These are phyloP conservation scores for Pythium vanterpoolii DNA, from an alignment of 352 stramenopile species.

Conservation along the genomic window DNA sequence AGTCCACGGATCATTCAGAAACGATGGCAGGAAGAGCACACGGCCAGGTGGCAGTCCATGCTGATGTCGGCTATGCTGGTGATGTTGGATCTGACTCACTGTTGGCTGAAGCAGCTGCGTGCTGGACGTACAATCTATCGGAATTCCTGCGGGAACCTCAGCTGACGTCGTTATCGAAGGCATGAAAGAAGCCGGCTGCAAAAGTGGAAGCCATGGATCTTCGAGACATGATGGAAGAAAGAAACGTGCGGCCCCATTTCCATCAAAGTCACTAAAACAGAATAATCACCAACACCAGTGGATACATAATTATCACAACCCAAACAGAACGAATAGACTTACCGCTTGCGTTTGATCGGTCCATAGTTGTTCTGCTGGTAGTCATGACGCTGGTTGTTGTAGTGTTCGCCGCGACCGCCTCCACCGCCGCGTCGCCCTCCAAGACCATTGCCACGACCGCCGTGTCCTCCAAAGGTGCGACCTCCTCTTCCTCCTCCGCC, in stretches of 20 bases:
- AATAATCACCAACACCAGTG: not conserved
- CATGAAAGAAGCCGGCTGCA: conserved; percentile 4
- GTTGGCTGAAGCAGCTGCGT: not conserved
- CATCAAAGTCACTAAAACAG: conserved; percentile 26
- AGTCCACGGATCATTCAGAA: conserved; percentile 60
- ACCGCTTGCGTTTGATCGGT: conserved; percentile 48
- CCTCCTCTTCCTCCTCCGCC: not conserved
- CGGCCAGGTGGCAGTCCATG: conserved; percentile 32
- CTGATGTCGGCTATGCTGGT: not conserved
- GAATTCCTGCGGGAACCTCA: not conserved
- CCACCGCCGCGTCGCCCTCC: conserved; percentile 7
- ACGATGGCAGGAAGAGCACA: conserved; percentile 71
- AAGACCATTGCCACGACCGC: conserved; percentile 5
- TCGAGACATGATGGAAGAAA: conserved; percentile 67
- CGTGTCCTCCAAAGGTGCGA: conserved; percentile 6
- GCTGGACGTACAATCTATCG: not conserved
- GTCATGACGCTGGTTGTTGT: conserved; percentile 1
- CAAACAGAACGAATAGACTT: not conserved
- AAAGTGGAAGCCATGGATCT: conserved; percentile 55
- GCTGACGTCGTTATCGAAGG: not conserved
- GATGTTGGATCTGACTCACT: not conserved
- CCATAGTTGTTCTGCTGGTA: conserved; percentile 8
- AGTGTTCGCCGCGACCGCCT: conserved; percentile 6
- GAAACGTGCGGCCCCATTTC: conserved; percentile 42
- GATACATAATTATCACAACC: too few relatives aligned